Conservation (phyloP, 1,284 basidiomycete genomes). For the Pseudozyma hubeiensis region DNA sequence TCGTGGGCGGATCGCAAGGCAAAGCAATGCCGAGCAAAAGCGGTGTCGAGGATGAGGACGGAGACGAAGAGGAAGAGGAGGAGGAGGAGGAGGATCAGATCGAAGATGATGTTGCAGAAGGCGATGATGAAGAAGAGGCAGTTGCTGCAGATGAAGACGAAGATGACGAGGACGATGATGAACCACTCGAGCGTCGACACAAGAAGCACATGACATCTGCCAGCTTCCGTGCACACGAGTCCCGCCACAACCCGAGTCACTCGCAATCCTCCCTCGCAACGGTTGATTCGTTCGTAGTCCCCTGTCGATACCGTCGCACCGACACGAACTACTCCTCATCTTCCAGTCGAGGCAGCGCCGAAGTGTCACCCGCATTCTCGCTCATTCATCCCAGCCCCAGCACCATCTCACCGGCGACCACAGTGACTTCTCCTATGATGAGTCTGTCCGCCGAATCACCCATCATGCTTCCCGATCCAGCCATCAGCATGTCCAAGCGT, state of each 20-base stretch:
- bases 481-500: conserved; percentile 21
- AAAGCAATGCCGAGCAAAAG: neutral
- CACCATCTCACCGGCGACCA: conserved; percentile 35
- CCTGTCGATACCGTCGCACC: conserved; percentile 10
- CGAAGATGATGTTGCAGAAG: conserved; percentile 26
- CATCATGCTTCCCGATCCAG: conserved; percentile 43
- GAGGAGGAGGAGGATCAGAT: conserved; percentile 39
- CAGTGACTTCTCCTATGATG: conserved; percentile 56
- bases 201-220: conserved; percentile 38
- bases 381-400: conserved; percentile 18
- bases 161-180: conserved; percentile 31
- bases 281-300: conserved; percentile 4
- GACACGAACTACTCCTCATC: conserved; percentile 30
- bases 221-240: neutral
- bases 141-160: conserved; percentile 10
- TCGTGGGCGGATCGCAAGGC: neutral
- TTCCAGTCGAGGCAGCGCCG: conserved; percentile 21
- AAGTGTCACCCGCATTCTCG: conserved; percentile 33
- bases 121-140: conserved; percentile 24
- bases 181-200: conserved; percentile 27
- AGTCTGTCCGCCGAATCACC: conserved; percentile 52
- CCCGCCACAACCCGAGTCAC: no score
- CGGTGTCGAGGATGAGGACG: conserved; percentile 18
- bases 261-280: conserved; percentile 5
- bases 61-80: conserved; percentile 32